A percentile compares a stretch with the other conserved stretches of the same genome.
phyloP scores from a whole-genome alignment of 2,329 filamentous ascomycete genomes.

The Thelonectria rubi region DNA sequence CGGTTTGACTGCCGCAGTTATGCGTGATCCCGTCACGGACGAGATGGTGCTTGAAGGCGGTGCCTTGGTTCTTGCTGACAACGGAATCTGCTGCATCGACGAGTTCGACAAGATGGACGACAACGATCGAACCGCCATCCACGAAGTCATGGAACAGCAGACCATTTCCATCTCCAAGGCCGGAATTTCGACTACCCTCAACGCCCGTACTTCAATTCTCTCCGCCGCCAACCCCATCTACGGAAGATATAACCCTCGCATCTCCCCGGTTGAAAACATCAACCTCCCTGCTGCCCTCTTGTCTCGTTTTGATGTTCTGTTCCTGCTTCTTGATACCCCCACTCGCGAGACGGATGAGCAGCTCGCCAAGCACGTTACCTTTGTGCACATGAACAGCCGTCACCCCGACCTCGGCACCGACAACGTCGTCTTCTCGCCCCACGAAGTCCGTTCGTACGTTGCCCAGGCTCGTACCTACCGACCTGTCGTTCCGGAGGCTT shows the following conservation, averaged over 20 bases:
- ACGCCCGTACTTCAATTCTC: conserved; percentile 94
- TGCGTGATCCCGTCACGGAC: conserved; percentile 84
- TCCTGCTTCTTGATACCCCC: conserved; percentile 95
- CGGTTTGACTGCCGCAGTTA: conserved; percentile 83
- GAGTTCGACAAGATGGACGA: conserved; percentile 94
- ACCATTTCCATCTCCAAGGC: conserved; percentile 86
- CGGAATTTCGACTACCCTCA: conserved; percentile 79
- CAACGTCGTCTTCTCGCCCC: conserved; percentile 82
- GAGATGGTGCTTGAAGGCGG: conserved; percentile 87
- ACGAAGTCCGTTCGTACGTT: conserved; percentile 96
- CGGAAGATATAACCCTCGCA: conserved; percentile 95
- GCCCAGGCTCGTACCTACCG: conserved; percentile 91
- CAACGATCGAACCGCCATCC: conserved; percentile 81
- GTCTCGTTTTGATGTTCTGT: conserved; percentile 96
- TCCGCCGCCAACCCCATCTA: conserved; percentile 97
- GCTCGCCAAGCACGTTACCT: conserved; percentile 92
- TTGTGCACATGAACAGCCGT: conserved; percentile 95
- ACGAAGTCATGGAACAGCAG: conserved; percentile 91
- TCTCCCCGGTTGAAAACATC: conserved; percentile 98
- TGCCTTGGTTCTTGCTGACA: conserved; percentile 81
- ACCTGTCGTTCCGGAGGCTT: conserved; percentile 82
- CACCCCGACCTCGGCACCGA: conserved; percentile 78
- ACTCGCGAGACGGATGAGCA: conserved; percentile 90
- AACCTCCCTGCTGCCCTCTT: conserved; percentile 97
- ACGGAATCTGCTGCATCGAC: conserved; percentile 86